Evolutionary conservation across 495 filamentous ascomycete genomes (phyloP), one percentile per base, ranked within the genome.

Genomic region (Aspergillus heteromorphus): DNA sequence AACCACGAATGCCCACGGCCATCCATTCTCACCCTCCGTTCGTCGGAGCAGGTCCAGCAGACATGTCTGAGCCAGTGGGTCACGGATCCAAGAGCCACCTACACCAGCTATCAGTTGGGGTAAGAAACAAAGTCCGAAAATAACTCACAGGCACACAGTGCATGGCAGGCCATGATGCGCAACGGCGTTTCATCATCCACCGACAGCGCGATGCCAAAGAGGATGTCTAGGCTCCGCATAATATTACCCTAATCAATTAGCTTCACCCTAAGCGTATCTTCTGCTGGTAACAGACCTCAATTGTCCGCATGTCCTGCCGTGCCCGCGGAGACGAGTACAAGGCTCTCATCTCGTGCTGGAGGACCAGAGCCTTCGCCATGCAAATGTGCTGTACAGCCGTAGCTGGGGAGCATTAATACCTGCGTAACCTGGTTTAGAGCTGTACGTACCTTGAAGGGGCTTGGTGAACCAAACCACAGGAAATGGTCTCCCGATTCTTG

Each of bases 111-210:
- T 56, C 41, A 51, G 49, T 31, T 52, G 30, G 45, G 40, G 23
- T 49, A 45, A 36, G 30, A 13, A 36, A 5, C n/a, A 11, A 38
- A 38, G 17, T 23, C 19, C 18, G 51, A 9, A 18, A 14, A 8
- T 56, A 11, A 29, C 65, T 48, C 60, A 71, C 72, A 74, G 20
- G 66, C 70, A 61, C 63, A 69, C 2, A 75, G 56, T 25, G 69
- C 68, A 48, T 75, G 69, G 40, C 70, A 69, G 23, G 72, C 70
- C 62, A 72, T 73, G n/a, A 69, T 66, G 29, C 69, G 68, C 20
- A 69, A 53, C 7, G 69, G 62, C 11, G 69, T 69, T 29, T 73
- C 70, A 42, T 73, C 69, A 14, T 74, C 72, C 8, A 62, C 60
- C 2, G 72, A 73, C 2, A 71, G 57, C 7, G 67, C 72, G 20